phyloP scores from a whole-genome alignment of 129 eudicot species.

The Cynara cardunculus region DNA sequence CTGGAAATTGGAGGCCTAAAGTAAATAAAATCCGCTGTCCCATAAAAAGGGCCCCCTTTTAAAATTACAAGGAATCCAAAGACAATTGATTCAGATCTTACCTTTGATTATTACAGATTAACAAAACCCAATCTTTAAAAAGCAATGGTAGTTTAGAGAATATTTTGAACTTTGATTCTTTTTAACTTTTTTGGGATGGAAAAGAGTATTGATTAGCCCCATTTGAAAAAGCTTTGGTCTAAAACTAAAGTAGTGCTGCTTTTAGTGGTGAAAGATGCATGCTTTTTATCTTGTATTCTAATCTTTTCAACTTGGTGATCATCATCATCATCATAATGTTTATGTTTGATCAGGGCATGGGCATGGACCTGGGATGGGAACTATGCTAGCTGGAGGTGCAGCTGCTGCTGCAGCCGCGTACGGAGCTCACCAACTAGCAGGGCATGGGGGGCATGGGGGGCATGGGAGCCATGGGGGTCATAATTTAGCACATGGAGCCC shows the following conservation, averaged over 20 bases:
- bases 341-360: constrained; percentile 38
- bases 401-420: constrained; percentile 68
- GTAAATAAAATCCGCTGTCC: background rate
- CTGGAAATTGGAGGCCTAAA: background rate
- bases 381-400: constrained; percentile 63
- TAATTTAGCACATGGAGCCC: background rate
- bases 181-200: background rate
- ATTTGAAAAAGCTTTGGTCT: constrained; percentile 16
- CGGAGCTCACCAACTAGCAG: constrained; percentile 50
- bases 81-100: background rate
- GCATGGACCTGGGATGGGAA: constrained; percentile 45
- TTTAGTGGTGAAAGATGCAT: background rate
- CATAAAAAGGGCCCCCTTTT: background rate
- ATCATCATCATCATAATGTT: background rate
- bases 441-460: constrained; percentile 20
- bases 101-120: background rate
- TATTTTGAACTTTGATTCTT: background rate
- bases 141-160: background rate
- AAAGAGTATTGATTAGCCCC: background rate
- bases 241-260: constrained; percentile 12
- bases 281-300: constrained; percentile 2
- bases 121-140: background rate
- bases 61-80: background rate
- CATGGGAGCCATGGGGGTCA: constrained; percentile 2
- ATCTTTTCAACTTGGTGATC: background rate